phyloP scores from a whole-genome alignment of 805 yeast genomes.

The Kazachstania viticola region DNA sequence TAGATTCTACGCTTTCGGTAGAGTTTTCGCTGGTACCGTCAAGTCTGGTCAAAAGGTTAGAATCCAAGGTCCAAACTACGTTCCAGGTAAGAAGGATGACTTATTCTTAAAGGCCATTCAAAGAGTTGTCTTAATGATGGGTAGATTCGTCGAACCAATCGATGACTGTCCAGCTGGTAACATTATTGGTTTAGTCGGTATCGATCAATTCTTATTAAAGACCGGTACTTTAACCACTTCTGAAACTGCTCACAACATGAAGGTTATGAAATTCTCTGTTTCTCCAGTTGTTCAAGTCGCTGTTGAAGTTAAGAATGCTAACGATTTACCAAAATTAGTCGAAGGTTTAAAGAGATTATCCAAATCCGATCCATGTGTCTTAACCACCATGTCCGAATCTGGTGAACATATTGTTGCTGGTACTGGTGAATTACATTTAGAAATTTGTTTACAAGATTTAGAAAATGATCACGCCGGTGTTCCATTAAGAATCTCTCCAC shows the following conservation, averaged over 20 bases:
- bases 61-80: slow-evolving; percentile 99
- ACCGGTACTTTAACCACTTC: slow-evolving; percentile 97
- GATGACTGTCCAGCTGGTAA: slow-evolving; percentile 99
- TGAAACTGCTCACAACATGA: slow-evolving; percentile 97
- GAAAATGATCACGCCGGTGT: slow-evolving; percentile 99
- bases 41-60: slow-evolving; percentile 98
- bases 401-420: slow-evolving; percentile 99
- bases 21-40: slow-evolving; percentile 99
- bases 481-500: slow-evolving; percentile 95
- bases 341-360: slow-evolving; percentile 99
- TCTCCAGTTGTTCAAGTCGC: slow-evolving; percentile 99
- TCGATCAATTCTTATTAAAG: slow-evolving; percentile 98
- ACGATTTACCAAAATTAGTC: slow-evolving; percentile 97
- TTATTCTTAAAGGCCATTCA: slow-evolving; percentile 93
- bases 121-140: slow-evolving; percentile 99
- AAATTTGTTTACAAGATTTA: slow-evolving; percentile 90
- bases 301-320: slow-evolving; percentile 98
- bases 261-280: slow-evolving; percentile 99
- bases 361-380: slow-evolving; percentile 98
- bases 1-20: slow-evolving; percentile 99
- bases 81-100: slow-evolving; percentile 97
- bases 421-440: slow-evolving; percentile 99
- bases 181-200: slow-evolving; percentile 99
- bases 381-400: slow-evolving; percentile 73
- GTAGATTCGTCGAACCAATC: slow-evolving; percentile 94